Percentiles rank a stretch among this genome's conserved stretches.
Conservation (phyloP, 306 rosid genomes). For the Spatholobus suberectus region DNA sequence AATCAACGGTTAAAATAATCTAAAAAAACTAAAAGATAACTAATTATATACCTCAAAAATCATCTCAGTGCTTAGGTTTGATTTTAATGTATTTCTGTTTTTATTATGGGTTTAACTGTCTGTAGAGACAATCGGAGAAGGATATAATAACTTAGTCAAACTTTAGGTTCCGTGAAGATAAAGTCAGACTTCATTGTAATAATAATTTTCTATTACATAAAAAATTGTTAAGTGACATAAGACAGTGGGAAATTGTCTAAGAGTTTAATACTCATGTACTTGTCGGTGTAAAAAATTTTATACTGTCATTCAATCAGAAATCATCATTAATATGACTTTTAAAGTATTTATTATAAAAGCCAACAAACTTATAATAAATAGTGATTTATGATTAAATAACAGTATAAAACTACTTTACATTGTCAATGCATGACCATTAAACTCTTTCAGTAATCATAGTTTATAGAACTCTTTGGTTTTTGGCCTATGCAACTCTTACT, state of each 20-base stretch:
- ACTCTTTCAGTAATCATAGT: no score
- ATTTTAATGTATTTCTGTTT: background rate
- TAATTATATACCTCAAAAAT: background rate
- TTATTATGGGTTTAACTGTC: background rate
- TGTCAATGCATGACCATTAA: no score
- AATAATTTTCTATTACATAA: background rate
- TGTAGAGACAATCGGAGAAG: background rate
- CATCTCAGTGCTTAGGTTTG: background rate
- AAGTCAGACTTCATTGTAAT: background rate
- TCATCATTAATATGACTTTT: no score
- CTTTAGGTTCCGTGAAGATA: background rate
- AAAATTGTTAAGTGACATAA: background rate
- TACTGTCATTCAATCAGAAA: no score
- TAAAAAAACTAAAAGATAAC: background rate
- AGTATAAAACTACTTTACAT: no score
- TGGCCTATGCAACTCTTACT: background rate
- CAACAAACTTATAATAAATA: no score
- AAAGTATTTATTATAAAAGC: no score
- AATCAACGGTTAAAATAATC: background rate
- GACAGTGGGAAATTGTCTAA: no score
- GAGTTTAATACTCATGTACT: no score
- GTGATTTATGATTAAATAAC: no score
- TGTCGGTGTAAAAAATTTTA: no score
- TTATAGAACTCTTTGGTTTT: background rate
- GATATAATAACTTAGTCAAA: conserved; percentile 3